Base-by-base conservation (phyloP, 1,284 basidiomycete genomes). In the Chalciporus piperatoides region DNA sequence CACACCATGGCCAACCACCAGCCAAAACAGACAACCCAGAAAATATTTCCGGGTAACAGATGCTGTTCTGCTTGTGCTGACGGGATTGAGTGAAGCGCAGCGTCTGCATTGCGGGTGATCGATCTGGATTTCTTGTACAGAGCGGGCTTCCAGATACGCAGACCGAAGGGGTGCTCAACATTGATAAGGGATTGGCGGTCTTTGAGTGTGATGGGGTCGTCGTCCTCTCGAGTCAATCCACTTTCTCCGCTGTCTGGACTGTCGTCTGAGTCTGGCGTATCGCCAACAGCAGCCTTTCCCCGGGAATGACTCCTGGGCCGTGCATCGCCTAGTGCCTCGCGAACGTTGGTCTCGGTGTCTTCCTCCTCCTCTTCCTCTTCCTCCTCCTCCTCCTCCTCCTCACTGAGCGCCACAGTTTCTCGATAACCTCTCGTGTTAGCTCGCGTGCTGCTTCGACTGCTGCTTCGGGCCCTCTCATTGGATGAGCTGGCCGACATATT, bases 61-160 rank as follows among this genome's bases (percentile, higher is more conserved):
- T 97, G 93, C 17, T 92, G 82, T 62, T 95, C 92, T 2, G 90
- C 92, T 52, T 92, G 88, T 1, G 93, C 90, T 15, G 92, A 95
- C 1, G 97, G 97, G 35, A 90, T 80, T 14, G 88, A 84, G 67
- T 99, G 97, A 2, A 99, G 80, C 0, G 91, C 97, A 48, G 88
- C 84, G 69, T 99, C 97, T 36, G 97, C 97, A 68, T 94, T 87
- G 49, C 95, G 89, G 38, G 96, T 97, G 57, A 99, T 91, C 2
- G 95, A 94, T 41, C 97, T 87, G 24, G 90, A 91, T 69, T 99
- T 99, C 72, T 97, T 96, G 82, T 99, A 99, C 46, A 99, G 71
- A 0, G 97, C 97, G 11, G 97, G 97, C 71, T 99, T 99, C 97
- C 97, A 99, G 65, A 99, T 98, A 40, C 93, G 97, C 57, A 99